A percentile compares a stretch with the other conserved stretches of the same genome.
Evolutionary conservation across 257 asterid species (phyloP).

Genomic region (Perilla frutescens): DNA sequence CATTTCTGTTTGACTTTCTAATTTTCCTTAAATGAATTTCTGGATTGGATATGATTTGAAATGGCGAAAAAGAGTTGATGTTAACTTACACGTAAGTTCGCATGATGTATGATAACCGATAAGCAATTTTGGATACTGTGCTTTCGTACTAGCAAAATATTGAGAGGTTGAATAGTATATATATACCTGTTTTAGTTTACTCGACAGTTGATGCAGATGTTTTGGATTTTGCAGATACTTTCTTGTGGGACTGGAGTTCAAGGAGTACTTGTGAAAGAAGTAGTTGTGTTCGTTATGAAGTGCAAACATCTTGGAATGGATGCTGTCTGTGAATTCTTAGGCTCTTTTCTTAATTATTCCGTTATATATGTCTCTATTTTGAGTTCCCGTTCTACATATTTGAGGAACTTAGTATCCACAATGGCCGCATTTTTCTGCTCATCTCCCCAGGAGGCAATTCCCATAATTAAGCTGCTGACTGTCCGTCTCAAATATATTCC

Average conservation of each 20-base stretch:
- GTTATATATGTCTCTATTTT: conserved; percentile 54
- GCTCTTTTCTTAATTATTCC: conserved; percentile 78
- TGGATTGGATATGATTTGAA: neutral
- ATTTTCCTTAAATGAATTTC: neutral
- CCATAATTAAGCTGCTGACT: conserved; percentile 65
- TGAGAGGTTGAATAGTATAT: neutral
- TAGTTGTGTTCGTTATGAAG: conserved; percentile 63
- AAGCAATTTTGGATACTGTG: neutral
- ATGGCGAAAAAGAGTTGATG: neutral
- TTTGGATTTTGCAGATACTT: conserved; percentile 58
- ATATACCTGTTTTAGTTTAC: conserved; percentile 11
- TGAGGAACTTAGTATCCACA: conserved; percentile 63
- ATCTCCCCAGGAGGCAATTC: conserved; percentile 71
- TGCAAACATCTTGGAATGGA: conserved; percentile 67
- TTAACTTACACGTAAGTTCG: neutral
- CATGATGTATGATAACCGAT: conserved; percentile 13
- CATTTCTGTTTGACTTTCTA: neutral
- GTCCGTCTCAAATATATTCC: conserved; percentile 65
- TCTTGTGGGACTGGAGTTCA: conserved; percentile 71
- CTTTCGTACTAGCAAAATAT: neutral
- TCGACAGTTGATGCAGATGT: conserved; percentile 27
- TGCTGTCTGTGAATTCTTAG: conserved; percentile 78
- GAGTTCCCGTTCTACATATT: conserved; percentile 49
- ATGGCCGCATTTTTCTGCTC: conserved; percentile 78
- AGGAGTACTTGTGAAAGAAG: conserved; percentile 79